phyloP scores from a whole-genome alignment of 495 filamentous ascomycete species.

The Hamigera avellanea region DNA sequence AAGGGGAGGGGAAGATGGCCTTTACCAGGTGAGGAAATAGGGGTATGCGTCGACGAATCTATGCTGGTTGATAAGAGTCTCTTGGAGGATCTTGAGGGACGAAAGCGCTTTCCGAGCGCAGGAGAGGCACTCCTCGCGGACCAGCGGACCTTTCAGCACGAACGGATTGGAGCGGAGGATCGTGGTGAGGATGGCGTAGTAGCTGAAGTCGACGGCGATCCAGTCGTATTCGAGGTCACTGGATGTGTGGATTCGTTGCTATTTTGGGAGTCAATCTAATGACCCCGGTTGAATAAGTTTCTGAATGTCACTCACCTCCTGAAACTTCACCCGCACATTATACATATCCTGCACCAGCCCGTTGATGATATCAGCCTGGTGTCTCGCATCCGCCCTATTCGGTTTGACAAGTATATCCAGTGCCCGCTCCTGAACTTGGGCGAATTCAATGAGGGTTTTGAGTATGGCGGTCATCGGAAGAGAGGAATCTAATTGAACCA shows the following conservation, averaged over 20 bases:
- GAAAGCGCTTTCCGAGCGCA: constrained; percentile 14
- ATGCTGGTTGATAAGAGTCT: constrained; percentile 7
- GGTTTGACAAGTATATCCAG: no score
- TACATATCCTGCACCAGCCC: no score
- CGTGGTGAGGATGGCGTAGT: constrained; percentile 15
- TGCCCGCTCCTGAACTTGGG: constrained; percentile 11
- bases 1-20: neutral
- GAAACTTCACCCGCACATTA: no score
- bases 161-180: constrained; percentile 15
- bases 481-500: constrained; percentile 14
- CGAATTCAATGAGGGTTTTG: constrained; percentile 13
- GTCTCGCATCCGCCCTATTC: no score
- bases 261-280: no score
- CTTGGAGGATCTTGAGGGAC: constrained; percentile 13
- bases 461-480: constrained; percentile 14
- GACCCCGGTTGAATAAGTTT: no score
- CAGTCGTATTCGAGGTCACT: no score
- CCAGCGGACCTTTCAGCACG: constrained; percentile 11
- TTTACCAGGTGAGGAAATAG: constrained; percentile 21
- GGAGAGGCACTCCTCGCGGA: constrained; percentile 18
- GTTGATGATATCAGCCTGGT: no score
- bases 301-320: no score
- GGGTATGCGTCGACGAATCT: constrained; percentile 15
- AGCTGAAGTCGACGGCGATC: constrained; percentile 21
- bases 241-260: no score